Percentiles rank a stretch among this genome's conserved stretches.
Evolutionary conservation across 441 rosid genomes (phyloP).

Genomic region (Erodium texanum): DNA sequence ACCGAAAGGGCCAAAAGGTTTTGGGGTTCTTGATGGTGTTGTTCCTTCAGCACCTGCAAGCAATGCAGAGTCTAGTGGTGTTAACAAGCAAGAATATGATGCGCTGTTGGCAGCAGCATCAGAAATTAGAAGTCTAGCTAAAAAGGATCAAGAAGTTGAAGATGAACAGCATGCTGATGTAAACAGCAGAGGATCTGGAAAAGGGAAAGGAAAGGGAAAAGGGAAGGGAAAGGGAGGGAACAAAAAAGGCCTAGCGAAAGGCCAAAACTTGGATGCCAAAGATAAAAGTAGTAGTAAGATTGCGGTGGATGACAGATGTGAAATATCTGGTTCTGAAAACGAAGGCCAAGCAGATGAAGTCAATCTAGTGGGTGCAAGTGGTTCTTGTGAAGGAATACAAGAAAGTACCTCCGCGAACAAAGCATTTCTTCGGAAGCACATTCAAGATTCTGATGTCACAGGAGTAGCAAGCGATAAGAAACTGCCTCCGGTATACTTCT

Average conservation of each 20-base stretch:
- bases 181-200: conserved; percentile 19
- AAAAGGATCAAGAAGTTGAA: conserved; percentile 28
- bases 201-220: conserved; percentile 38
- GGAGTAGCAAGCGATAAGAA: conserved; percentile 24
- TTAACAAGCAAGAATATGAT: conserved; percentile 63
- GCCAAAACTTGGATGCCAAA: conserved; percentile 21
- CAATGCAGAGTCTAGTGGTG: conserved; percentile 58
- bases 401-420: conserved; percentile 17
- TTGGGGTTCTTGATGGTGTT: conserved; percentile 88
- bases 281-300: conserved; percentile 26
- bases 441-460: conserved; percentile 19
- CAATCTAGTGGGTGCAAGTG: conserved; percentile 15
- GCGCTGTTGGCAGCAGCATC: conserved; percentile 78
- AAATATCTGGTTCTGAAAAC: conserved; percentile 26
- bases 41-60: conserved; percentile 52
- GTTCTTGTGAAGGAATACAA: conserved; percentile 13
- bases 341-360: conserved; percentile 32
- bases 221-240: conserved; percentile 15
- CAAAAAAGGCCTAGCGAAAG: conserved; percentile 30
- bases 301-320: conserved; percentile 26
- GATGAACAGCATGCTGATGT: conserved; percentile 34
- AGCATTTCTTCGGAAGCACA: conserved; percentile 24
- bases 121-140: conserved; percentile 43
- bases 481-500: conserved; percentile 65
- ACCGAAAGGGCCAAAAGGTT: conserved; percentile 68